Base-by-base conservation (phyloP, 768 basidiomycete species). In the Lactifluus hygrophoroides region DNA sequence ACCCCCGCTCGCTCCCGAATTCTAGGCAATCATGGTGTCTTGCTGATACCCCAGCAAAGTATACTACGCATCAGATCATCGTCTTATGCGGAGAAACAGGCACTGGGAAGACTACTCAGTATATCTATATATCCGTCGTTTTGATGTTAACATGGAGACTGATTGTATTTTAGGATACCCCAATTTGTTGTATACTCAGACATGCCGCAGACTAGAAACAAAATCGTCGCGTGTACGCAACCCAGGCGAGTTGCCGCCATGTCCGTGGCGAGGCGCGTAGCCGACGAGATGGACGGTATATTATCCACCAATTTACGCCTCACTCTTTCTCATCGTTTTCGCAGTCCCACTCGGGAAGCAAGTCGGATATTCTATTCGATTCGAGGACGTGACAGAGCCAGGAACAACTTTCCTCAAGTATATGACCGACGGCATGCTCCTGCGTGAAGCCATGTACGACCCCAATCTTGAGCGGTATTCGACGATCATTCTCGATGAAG, bases 361-460 rank as follows among this genome's bases (percentile, higher is more conserved):
- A 62, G 95, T 98, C 62, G 95, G 95, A 55, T 99, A 99, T 73
- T 92, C 91, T 4, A 97, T 97, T 67, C 91, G 95, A 70, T 99
- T 98, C 70, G 95, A 99, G 72, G 96, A 98, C 70, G 88, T 93
- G 90, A 88, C 95, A 44, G 81, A 90, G 64, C 76, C 83, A 0
- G 88, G 89, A 0, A 88, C 86, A 32, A 98, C 96, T 0, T 96
- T 99, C 73, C 78, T 99, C 63, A 97, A 96, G 70, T 98, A 99
- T 75, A 96, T 98, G 94, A 99, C 96, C 16, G 96, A 99, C 66
- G 96, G 95, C 81, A 96, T 97, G 93, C 84, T 92, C 56, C 82
- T 95, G 19, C 85, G 94, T n/a, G 94, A 96, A 75, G 94, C 93
- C 5, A 99, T 97, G 94, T 90, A 94, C 72, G 95, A 98, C 72